Evolutionary conservation across 129 eudicot species (phyloP).

Genomic region (Chrysanthemum makinoi): DNA sequence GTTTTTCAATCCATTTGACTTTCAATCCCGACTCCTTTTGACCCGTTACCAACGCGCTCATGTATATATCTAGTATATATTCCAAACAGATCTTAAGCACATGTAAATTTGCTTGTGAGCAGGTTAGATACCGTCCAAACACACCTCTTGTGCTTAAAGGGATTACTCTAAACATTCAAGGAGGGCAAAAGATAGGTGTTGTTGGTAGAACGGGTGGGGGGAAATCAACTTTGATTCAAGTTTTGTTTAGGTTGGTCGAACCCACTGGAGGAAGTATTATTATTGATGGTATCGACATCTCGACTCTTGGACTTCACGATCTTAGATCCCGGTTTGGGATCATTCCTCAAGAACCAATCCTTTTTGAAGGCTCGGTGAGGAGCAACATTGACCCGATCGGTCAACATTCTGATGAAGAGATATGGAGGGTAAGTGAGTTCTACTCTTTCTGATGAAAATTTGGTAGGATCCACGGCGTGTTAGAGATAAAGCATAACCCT

Average conservation of each 20-base stretch:
- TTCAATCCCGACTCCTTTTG: no score
- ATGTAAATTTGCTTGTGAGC: conserved; percentile 23
- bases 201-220: conserved; percentile 99
- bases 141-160: conserved; percentile 84
- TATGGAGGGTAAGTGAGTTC: conserved; percentile 56
- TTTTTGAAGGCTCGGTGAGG: conserved; percentile 94
- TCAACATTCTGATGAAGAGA: conserved; percentile 77
- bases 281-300: conserved; percentile 72
- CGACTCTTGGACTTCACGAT: conserved; percentile 81
- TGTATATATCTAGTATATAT: no score
- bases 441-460: background rate
- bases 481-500: background rate
- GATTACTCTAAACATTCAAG: conserved; percentile 59
- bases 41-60: no score
- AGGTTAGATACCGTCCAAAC: conserved; percentile 86
- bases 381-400: conserved; percentile 94
- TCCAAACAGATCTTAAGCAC: no score
- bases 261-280: conserved; percentile 73
- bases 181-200: conserved; percentile 86
- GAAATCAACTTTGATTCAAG: conserved; percentile 88
- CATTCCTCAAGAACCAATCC: conserved; percentile 98
- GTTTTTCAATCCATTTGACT: no score
- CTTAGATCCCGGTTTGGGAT: conserved; percentile 95
- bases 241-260: conserved; percentile 83
- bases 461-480: background rate